Conservation (phyloP, 176 grass and related monocot genomes). For the Oryza nivara region DNA sequence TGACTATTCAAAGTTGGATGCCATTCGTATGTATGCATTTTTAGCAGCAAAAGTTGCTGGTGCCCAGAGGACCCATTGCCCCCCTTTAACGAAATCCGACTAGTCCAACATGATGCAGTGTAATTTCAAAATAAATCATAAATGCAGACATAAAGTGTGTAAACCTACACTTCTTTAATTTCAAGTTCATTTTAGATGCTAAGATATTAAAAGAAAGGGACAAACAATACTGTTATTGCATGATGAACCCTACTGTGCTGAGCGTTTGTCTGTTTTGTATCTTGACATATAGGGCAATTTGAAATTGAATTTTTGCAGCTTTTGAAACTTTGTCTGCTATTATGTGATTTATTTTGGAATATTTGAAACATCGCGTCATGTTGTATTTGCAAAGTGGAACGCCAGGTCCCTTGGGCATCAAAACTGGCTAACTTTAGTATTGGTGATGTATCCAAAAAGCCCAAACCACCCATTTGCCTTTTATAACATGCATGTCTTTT, state of each 20-base stretch:
- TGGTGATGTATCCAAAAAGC: not conserved
- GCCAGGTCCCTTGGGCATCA: not conserved
- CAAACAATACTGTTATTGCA: not conserved
- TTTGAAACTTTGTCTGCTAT: not conserved
- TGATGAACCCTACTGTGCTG: not conserved
- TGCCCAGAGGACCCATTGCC: not conserved
- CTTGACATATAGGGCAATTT: not conserved
- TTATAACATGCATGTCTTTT: constrained; percentile 12
- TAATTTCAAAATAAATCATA: not conserved
- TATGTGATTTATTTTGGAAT: not conserved
- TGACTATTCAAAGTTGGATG: constrained; percentile 9
- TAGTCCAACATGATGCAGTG: not conserved
- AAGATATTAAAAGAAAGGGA: not conserved
- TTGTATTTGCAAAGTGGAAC: too few relatives aligned
- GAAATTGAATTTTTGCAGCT: not conserved
- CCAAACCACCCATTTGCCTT: not conserved
- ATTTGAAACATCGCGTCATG: not conserved
- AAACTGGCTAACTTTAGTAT: not conserved
- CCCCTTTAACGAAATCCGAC: not conserved
- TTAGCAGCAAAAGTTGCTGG: not conserved
- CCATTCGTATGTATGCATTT: constrained; percentile 1
- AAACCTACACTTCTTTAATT: not conserved
- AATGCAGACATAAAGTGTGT: not conserved
- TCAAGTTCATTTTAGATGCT: not conserved
- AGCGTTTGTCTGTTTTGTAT: not conserved